Conservation (phyloP, 2,329 filamentous ascomycete species). For the Helotiales sp. region DNA sequence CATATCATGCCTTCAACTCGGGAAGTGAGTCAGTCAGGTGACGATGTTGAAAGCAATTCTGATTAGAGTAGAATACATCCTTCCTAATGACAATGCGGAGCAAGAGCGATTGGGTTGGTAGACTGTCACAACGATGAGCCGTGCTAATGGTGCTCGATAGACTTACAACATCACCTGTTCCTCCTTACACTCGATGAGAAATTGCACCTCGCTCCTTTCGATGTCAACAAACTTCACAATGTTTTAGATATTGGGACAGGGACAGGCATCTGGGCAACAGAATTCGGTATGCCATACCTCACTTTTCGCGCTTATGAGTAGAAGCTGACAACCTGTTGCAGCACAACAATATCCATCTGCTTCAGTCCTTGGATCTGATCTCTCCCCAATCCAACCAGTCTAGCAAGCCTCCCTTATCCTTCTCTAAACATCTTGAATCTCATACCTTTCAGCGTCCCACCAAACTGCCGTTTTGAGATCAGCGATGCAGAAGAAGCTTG, state of each 20-base stretch:
- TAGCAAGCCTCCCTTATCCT: not conserved
- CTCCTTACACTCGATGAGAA: slow-evolving; percentile 9
- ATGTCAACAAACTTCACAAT: not conserved
- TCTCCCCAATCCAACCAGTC: slow-evolving; percentile 7
- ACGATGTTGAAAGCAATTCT: not conserved
- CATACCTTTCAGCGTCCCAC: not conserved
- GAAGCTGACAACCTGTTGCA: not conserved
- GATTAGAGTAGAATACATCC: not conserved
- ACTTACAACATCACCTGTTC: slow-evolving; percentile 20
- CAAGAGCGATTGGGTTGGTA: not conserved
- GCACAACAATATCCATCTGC: slow-evolving; percentile 4
- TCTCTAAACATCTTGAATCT: not conserved
- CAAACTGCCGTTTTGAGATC: not conserved
- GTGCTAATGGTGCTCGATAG: not conserved
- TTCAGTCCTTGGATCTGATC: slow-evolving; percentile 5
- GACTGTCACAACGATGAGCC: not conserved
- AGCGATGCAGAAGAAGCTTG: not conserved
- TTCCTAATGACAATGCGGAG: slow-evolving; percentile 7
- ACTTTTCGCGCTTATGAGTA: not conserved
- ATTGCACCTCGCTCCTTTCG: slow-evolving; percentile 19
- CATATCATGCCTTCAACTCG: slow-evolving; percentile 13
- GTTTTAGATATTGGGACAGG: slow-evolving; percentile 5
- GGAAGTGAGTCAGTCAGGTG: slow-evolving; percentile 10
- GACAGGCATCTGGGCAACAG: slow-evolving; percentile 6
- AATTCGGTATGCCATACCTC: not conserved